Conservation (phyloP, 1,139 yeast species). For the Geotrichum cucujoidarum region DNA sequence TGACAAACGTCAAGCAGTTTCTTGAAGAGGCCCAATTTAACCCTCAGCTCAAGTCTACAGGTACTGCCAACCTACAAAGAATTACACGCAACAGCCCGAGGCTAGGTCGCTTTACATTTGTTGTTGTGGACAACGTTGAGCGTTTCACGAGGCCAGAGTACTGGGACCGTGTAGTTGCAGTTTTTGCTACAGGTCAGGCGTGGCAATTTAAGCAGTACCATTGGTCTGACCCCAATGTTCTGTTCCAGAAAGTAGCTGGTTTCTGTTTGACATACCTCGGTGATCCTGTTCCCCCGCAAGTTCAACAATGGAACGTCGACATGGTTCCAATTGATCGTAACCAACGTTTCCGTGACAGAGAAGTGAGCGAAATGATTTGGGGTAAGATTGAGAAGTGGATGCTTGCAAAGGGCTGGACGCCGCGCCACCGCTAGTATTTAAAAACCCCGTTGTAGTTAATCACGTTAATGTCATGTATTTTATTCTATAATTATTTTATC, state of each 20-base stretch:
- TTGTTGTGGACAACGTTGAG: slow-evolving; percentile 84
- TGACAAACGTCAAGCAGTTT: slow-evolving; percentile 76
- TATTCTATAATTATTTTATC: slow-evolving; percentile 14
- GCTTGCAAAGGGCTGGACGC: slow-evolving; percentile 36
- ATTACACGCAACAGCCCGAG: slow-evolving; percentile 54
- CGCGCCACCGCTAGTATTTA: not conserved
- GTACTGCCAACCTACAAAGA: slow-evolving; percentile 44
- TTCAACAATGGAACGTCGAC: slow-evolving; percentile 84
- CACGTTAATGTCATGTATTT: slow-evolving; percentile 11
- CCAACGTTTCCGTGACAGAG: slow-evolving; percentile 82
- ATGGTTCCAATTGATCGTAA: slow-evolving; percentile 73
- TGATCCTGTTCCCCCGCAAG: slow-evolving; percentile 70
- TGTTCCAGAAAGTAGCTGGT: slow-evolving; percentile 83
- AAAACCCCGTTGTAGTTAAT: not conserved
- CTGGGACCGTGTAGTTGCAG: slow-evolving; percentile 91
- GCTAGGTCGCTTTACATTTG: slow-evolving; percentile 53
- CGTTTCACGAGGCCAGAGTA: slow-evolving; percentile 90
- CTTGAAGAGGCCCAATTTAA: slow-evolving; percentile 70
- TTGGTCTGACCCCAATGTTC: slow-evolving; percentile 69
- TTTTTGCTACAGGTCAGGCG: slow-evolving; percentile 92
- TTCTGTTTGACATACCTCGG: slow-evolving; percentile 71
- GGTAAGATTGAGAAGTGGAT: slow-evolving; percentile 42
- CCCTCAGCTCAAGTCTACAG: slow-evolving; percentile 47
- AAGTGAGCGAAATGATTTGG: slow-evolving; percentile 84
- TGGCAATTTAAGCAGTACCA: slow-evolving; percentile 94